Base-by-base conservation (phyloP, 176 grass and related monocot genomes). In the Cocos nucifera region DNA sequence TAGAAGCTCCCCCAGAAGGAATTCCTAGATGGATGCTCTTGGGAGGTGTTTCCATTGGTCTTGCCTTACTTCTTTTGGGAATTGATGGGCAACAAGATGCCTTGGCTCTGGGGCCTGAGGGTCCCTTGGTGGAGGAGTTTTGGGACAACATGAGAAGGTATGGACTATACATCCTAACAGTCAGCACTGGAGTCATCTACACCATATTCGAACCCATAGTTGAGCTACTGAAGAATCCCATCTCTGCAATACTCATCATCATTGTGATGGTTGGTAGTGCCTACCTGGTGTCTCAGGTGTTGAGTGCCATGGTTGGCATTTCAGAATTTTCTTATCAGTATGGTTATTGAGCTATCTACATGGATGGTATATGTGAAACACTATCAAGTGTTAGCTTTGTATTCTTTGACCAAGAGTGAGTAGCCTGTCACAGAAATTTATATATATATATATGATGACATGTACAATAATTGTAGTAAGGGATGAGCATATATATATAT, bases 91-190 rank as follows among this genome's bases (percentile, higher is more conserved):
- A 80, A 0, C 70, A 55, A 1, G 57, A 82, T 4, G 86, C 86
- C 0, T 22, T 61, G 75, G 86, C 91, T 4, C 69, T 90, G 57
- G 91, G 86, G 4, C 91, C 91, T 7, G 91, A 90, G 51, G 91
- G 90, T 0, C 90, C 90, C 0, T 61, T 95, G 75, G 57, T 79
- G 67, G 90, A 90, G 83, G 91, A 96, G 79, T 96, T 96, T 73
- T 96, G 91, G 86, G 91, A 90, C 64, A 96, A 96, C 72, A 84
- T 87, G 77, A 75, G 91, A 64, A 77, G 91, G 78, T 96, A 90
- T 64, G 77, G 58, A 44, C 75, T 96, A 61, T 96, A 90, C 58
- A 64, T 6, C 25, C 23, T 96, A 61, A 90, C 92, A 27, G 92
- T 90, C 65, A 97, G 92, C 83, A 97, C 87, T 4, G 92, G 91